These are phyloP conservation scores for Diaporthe longicolla DNA, from an alignment of 2,329 filamentous ascomycete genomes.

Conservation along the genomic window DNA sequence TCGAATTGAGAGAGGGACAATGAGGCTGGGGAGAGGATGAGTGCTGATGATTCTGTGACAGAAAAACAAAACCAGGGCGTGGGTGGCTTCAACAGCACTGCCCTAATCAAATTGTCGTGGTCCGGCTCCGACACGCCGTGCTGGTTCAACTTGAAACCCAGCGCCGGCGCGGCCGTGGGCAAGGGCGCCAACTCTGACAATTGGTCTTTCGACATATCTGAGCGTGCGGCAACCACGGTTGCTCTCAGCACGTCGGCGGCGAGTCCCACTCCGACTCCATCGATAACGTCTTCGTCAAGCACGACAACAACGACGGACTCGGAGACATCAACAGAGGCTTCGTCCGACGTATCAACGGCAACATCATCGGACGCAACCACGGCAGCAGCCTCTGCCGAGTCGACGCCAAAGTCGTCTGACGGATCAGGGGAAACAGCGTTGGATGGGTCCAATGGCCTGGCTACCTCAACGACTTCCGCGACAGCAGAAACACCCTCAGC, in stretches of 20 bases:
- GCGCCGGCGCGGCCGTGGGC: not conserved
- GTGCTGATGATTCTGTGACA: not conserved
- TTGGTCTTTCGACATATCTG: slow-evolving; percentile 29
- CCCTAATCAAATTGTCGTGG: slow-evolving; percentile 23
- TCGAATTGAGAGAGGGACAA: no score
- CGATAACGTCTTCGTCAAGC: not conserved
- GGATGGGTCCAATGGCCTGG: not conserved
- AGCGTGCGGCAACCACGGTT: slow-evolving; percentile 26
- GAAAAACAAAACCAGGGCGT: slow-evolving; percentile 22
- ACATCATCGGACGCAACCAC: not conserved
- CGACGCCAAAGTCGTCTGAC: not conserved
- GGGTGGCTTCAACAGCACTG: slow-evolving; percentile 30
- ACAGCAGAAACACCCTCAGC: not conserved
- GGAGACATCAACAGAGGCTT: not conserved
- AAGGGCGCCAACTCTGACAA: slow-evolving; percentile 26
- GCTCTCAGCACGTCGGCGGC: slow-evolving; percentile 9
- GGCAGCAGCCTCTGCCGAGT: not conserved
- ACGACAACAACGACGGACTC: not conserved
- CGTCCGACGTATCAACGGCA: not conserved
- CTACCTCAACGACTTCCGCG: not conserved
- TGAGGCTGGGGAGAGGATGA: not conserved
- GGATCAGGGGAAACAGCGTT: not conserved
- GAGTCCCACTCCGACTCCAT: not conserved
- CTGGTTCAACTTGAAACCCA: slow-evolving; percentile 37
- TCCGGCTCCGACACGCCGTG: slow-evolving; percentile 35